A percentile compares a stretch with the other conserved stretches of the same genome.
These are phyloP conservation scores for Clitopilus passeckerianus DNA, from an alignment of 768 basidiomycete genomes.

Conservation along the genomic window DNA sequence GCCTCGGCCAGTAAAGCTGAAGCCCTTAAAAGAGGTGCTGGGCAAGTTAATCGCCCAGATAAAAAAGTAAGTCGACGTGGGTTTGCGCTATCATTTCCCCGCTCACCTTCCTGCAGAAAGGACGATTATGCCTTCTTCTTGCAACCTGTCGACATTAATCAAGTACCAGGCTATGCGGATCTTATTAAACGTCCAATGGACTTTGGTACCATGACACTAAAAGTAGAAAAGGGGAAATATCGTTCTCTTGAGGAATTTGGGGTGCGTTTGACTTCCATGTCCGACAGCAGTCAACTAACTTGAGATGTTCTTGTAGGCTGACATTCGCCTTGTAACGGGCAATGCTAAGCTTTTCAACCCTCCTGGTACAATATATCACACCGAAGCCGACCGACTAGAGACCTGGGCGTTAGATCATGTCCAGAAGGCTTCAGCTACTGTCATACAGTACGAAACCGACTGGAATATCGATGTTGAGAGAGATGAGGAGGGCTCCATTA, in stretches of 20 bases:
- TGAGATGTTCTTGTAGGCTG: slow-evolving; percentile 35
- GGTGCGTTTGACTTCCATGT: slow-evolving; percentile 32
- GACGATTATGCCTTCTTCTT: slow-evolving; percentile 86
- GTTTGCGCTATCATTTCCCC: slow-evolving; percentile 4
- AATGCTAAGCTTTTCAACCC: slow-evolving; percentile 80
- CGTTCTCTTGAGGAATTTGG: slow-evolving; percentile 76
- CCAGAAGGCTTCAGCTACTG: slow-evolving; percentile 60
- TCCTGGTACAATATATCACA: slow-evolving; percentile 66
- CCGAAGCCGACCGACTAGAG: slow-evolving; percentile 71
- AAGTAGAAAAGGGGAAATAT: slow-evolving; percentile 74
- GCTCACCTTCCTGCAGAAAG: slow-evolving; percentile 42
- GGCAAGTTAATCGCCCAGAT: slow-evolving; percentile 62
- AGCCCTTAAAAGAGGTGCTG: slow-evolving; percentile 75
- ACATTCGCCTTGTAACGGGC: slow-evolving; percentile 64
- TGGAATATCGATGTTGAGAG: slow-evolving; percentile 81
- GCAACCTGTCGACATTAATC: slow-evolving; percentile 53
- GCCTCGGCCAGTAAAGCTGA: slow-evolving; percentile 64
- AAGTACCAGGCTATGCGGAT: slow-evolving; percentile 61
- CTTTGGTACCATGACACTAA: slow-evolving; percentile 78
- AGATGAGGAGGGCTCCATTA: slow-evolving; percentile 46
- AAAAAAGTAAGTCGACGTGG: slow-evolving; percentile 52
- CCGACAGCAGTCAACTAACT: slow-evolving; percentile 2
- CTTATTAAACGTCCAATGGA: slow-evolving; percentile 89
- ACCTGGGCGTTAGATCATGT: slow-evolving; percentile 72
- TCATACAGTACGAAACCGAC: slow-evolving; percentile 78